phyloP scores from a whole-genome alignment of 441 rosid species.

The Adansonia gregorii region DNA sequence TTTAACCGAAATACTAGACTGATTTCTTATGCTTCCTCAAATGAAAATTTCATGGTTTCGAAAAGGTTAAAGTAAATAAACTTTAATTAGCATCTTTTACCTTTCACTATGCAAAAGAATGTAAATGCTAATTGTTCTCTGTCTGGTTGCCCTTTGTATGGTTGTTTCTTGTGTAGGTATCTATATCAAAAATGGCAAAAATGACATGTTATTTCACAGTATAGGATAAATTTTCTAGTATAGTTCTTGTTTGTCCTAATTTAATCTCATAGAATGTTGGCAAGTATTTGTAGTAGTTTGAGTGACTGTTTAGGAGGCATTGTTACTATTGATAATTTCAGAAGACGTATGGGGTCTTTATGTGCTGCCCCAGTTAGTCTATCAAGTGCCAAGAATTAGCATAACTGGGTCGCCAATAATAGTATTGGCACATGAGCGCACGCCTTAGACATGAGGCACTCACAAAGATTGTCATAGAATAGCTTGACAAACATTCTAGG shows the following conservation, averaged over 20 bases:
- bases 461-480: background rate
- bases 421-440: slow-evolving; percentile 1
- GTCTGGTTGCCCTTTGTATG: background rate
- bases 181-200: background rate
- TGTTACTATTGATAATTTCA: background rate
- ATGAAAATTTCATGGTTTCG: no score
- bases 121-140: background rate
- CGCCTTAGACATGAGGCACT: background rate
- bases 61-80: no score
- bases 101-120: background rate
- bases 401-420: background rate
- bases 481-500: background rate
- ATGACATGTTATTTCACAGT: background rate
- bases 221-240: background rate
- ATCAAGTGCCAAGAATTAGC: background rate
- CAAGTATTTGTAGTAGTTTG: background rate
- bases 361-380: background rate
- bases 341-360: background rate
- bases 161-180: background rate
- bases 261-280: background rate
- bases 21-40: no score
- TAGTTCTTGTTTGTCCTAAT: background rate
- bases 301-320: background rate
- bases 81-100: background rate
- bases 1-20: background rate